Conservation (phyloP, 2,329 filamentous ascomycete genomes). For the Thelonectria discophora region DNA sequence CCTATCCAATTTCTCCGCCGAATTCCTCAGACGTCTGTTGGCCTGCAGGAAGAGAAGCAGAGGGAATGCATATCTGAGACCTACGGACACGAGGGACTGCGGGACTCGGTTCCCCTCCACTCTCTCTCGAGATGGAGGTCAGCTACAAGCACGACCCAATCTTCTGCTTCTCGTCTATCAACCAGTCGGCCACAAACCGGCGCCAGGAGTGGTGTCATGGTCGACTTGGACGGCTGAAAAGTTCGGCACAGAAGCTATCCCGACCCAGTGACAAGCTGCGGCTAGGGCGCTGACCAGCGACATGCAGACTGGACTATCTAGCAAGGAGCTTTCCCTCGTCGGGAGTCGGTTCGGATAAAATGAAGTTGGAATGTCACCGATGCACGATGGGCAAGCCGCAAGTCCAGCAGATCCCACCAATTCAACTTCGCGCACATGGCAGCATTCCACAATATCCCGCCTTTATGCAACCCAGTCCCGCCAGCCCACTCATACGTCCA, state of each 20-base stretch:
- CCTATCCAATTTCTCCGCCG: too few species aligned
- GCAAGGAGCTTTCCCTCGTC: neutral
- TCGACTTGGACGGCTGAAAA: neutral
- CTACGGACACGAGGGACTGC: neutral
- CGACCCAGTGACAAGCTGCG: conserved; percentile 1
- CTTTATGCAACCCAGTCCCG: neutral
- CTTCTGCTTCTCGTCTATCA: neutral
- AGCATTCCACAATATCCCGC: conserved; percentile 3
- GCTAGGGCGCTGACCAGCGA: conserved; percentile 4
- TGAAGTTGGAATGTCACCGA: conserved; percentile 3
- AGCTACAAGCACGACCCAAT: neutral
- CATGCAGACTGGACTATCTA: neutral
- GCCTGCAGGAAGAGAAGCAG: too few species aligned
- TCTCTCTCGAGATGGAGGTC: neutral
- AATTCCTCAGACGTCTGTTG: too few species aligned
- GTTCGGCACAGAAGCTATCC: neutral
- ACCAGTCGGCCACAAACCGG: conserved; percentile 3
- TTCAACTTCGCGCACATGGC: conserved; percentile 7
- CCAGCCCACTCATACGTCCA: conserved; percentile 5
- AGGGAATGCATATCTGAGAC: neutral
- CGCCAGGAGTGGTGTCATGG: conserved; percentile 11
- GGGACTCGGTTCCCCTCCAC: neutral
- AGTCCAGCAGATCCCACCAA: conserved; percentile 7
- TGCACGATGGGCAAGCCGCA: neutral
- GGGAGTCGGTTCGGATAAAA: conserved; percentile 17